Evolutionary conservation across 2,329 filamentous ascomycete genomes (phyloP).

Genomic region (Pseudogymnoascus verrucosus): DNA sequence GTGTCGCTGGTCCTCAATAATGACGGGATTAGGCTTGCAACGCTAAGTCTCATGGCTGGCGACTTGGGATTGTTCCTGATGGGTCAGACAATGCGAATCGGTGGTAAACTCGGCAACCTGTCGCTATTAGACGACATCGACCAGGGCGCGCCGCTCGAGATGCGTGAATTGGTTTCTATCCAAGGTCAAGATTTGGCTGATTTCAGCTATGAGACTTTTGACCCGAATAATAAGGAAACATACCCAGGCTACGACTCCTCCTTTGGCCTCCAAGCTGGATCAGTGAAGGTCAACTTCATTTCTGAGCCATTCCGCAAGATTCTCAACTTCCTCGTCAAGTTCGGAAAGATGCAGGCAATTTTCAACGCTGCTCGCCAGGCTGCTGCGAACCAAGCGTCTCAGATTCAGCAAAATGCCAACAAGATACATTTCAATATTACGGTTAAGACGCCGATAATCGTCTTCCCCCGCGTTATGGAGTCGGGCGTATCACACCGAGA

Average conservation of each 20-base stretch:
- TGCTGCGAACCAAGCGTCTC: slow-evolving; percentile 85
- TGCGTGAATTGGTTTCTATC: slow-evolving; percentile 85
- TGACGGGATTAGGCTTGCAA: slow-evolving; percentile 89
- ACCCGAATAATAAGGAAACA: slow-evolving; percentile 55
- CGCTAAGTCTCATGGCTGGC: slow-evolving; percentile 83
- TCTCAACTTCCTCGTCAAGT: slow-evolving; percentile 95
- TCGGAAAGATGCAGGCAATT: slow-evolving; percentile 98
- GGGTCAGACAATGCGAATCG: slow-evolving; percentile 79
- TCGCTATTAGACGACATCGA: slow-evolving; percentile 91
- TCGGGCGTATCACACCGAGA: slow-evolving; percentile 67
- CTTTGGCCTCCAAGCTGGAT: slow-evolving; percentile 82
- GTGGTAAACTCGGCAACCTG: slow-evolving; percentile 77
- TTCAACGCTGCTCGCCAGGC: slow-evolving; percentile 96
- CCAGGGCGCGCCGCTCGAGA: slow-evolving; percentile 69
- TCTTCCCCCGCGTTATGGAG: slow-evolving; percentile 75
- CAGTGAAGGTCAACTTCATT: slow-evolving; percentile 92
- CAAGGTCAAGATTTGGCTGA: slow-evolving; percentile 93
- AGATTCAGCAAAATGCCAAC: slow-evolving; percentile 82
- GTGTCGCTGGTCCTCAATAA: slow-evolving; percentile 95
- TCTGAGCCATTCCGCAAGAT: slow-evolving; percentile 98
- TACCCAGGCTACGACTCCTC: slow-evolving; percentile 96
- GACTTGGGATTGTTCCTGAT: slow-evolving; percentile 85
- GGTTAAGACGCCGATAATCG: slow-evolving; percentile 89
- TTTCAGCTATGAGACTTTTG: slow-evolving; percentile 95
- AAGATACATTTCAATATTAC: slow-evolving; percentile 92